Base-by-base conservation (phyloP, 495 filamentous ascomycete species). In the Jackrogersella minutella region DNA sequence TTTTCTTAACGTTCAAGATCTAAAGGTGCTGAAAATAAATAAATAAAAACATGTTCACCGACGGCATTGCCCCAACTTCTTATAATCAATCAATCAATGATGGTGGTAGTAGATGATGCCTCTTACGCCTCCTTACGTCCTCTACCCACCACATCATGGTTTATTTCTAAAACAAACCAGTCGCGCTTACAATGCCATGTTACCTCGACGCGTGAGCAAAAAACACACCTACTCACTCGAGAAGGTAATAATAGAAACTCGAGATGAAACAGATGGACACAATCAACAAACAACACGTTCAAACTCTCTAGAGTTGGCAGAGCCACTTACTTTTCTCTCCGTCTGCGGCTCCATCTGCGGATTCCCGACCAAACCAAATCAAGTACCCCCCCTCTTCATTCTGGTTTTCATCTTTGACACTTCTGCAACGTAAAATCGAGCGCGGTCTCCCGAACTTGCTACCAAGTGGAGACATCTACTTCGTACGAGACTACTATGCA, bases 351-450 rank as follows among this genome's bases (percentile, higher is more conserved):
- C 43, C 30, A 52, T 60, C 58, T 66, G 68, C 68, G 62, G 68
- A 66, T 69, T 61, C 62, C 66, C 66, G 66, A 17, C 22, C 61
- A 65, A 65, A 61, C 44, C 66, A 65, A 69, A 57, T n/a, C 14
- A 28, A 13, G 51, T 34, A 1, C 4, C 52, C 16, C 16, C 28
- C 5, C 22, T 43, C 34, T 44, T 36, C 36, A 37, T 37, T 21
- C 28, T 43, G 3, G 3, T 44, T 44, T 24, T 24, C 19, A 36
- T 59, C 34, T 53, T 52, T 53, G 36, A 52, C 49, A 55, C 33
- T 50, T 22, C 28, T 53, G 51, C 50, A 58, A 62, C 51, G 57
- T 65, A 52, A 53, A 46, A 43, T 54, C 28, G 41, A 60, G 40
- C 44, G 43, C 40, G 14, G 57, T 40, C 41, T 59, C 54, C 46